Evolutionary conservation across 2,329 filamentous ascomycete species (phyloP), one percentile per base, ranked within the genome.

Genomic region (Hirsutella rhossiliensis): DNA sequence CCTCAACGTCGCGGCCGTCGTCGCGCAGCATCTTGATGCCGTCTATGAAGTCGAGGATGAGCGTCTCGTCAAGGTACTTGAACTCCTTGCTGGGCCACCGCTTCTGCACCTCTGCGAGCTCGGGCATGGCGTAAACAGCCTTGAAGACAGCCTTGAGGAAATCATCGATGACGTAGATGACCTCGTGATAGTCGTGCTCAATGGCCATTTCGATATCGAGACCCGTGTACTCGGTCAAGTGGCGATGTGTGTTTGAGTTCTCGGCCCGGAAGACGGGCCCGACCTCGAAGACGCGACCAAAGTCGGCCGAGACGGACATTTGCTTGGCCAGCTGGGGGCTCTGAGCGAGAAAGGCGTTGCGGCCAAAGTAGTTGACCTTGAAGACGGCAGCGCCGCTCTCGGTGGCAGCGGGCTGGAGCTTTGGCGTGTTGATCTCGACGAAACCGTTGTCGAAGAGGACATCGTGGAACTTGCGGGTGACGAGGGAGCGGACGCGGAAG

Each of bases 161-260:
- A 13, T 74, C 72, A 57, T 96, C 89, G 40, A 96, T 76, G 11
- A 85, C 72, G 32, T 79, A 71, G 29, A 96, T 75, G 42, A 89
- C 84, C 63, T 96, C 89, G 56, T 94, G 83, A 60, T 96, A 95
- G 61, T 94, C 82, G 54, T 85, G 79, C 41, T 88, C 82, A 50
- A 96, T 87, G 3, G 82, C 76, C 90, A 96, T 96, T 59, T 96
- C 89, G 17, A 96, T 63, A 72, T 96, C 89, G 28, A 96, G 71
- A 44, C 89, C 89, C 5, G 88, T 96, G 60, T 94, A 96, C 61
- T 96, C 89, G 0, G 89, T 95, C 71, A 96, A 71, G 61, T 96
- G 89, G 32, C 89, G 81, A 57, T 95, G 89, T 0, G 89, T 96
- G 62, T 96, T 96, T 58, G 86, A 94, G 67, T 96, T 94, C 61